phyloP scores from a whole-genome alignment of 2,329 filamentous ascomycete species.

The Hypoxylon sp. region DNA sequence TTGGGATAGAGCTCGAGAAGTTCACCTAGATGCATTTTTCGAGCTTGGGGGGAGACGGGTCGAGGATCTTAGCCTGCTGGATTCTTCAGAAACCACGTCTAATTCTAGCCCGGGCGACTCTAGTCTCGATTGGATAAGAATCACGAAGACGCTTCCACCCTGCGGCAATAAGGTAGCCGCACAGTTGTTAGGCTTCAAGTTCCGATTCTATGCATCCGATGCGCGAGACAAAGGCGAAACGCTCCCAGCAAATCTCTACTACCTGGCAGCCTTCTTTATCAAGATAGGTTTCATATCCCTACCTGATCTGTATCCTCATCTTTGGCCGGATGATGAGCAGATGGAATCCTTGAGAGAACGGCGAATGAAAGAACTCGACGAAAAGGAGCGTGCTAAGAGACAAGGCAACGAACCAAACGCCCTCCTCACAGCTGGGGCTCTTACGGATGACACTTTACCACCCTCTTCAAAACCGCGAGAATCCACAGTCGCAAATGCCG shows the following conservation, averaged over 20 bases:
- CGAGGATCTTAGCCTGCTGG: slow-evolving; percentile 69
- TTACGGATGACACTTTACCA: slow-evolving; percentile 83
- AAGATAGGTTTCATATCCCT: slow-evolving; percentile 98
- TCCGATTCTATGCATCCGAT: slow-evolving; percentile 91
- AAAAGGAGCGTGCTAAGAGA: slow-evolving; percentile 79
- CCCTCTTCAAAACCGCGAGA: slow-evolving; percentile 67
- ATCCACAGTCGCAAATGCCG: slow-evolving; percentile 63
- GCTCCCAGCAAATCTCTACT: slow-evolving; percentile 92
- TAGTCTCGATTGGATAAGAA: slow-evolving; percentile 77
- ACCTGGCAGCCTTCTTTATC: slow-evolving; percentile 90
- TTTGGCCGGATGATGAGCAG: slow-evolving; percentile 85
- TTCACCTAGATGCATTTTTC: slow-evolving; percentile 88
- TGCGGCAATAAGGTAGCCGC: slow-evolving; percentile 91
- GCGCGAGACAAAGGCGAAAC: slow-evolving; percentile 81
- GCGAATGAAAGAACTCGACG: slow-evolving; percentile 81
- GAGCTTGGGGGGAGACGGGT: slow-evolving; percentile 83
- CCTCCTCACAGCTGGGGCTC: slow-evolving; percentile 85
- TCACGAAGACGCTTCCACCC: slow-evolving; percentile 86
- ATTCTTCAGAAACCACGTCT: slow-evolving; percentile 63
- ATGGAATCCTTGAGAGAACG: slow-evolving; percentile 83
- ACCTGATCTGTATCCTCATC: slow-evolving; percentile 89
- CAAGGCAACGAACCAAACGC: slow-evolving; percentile 85
- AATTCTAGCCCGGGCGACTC: slow-evolving; percentile 60
- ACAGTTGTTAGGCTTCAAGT: slow-evolving; percentile 95
- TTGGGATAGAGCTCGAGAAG: slow-evolving; percentile 82